Base-by-base conservation (phyloP, 192 early-diverging fungal species). In the Backusella psychrophila region DNA sequence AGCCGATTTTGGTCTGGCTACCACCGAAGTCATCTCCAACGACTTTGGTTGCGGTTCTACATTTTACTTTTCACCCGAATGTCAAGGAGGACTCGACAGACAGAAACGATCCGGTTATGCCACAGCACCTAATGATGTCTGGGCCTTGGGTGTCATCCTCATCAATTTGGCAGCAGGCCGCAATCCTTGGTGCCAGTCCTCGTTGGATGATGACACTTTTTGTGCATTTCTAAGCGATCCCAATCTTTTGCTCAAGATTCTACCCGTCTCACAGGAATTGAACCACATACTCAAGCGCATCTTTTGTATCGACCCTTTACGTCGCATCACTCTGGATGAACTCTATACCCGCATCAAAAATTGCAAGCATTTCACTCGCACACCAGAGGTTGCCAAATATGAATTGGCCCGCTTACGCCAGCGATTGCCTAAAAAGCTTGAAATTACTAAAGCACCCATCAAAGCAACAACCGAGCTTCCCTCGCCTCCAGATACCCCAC, bases 1-100 rank as follows among this genome's bases (percentile, higher is more conserved):
- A 17, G 93, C 94, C 11, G 96, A 97, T 87, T 97, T 97, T 91
- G 96, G 96, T 7, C 90, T 97, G 38, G 93, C 96, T 21, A 97
- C 96, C 46, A 89, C 84, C 71, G 91, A 95, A 66, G 85, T 87
- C 52, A 85, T 90, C 63, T 95, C 94, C 15, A 87, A 78, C 42
- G 96, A 96, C 76, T 93, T 94, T 89, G 96, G 96, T 53, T 96
- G 95, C 80, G 96, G 96, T 39, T 91, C 89, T 71, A 85, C 88
- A 15, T 90, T 88, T 79, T 85, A 88, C 71, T 85, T 87, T 81
- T 84, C 90, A 6, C 86, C 90, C 36, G 92, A 94, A 76, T 91
- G 91, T 74, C 92, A 93, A 73, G 89, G 88, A 59, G 90, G 85
- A 1, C 82, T 88, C 31, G 78, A 78, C 44, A 69, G 38, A 39